Percentiles rank a stretch among this genome's conserved stretches.
phyloP scores from a whole-genome alignment of 1,284 basidiomycete species.

The Moesziomyces antarcticus region DNA sequence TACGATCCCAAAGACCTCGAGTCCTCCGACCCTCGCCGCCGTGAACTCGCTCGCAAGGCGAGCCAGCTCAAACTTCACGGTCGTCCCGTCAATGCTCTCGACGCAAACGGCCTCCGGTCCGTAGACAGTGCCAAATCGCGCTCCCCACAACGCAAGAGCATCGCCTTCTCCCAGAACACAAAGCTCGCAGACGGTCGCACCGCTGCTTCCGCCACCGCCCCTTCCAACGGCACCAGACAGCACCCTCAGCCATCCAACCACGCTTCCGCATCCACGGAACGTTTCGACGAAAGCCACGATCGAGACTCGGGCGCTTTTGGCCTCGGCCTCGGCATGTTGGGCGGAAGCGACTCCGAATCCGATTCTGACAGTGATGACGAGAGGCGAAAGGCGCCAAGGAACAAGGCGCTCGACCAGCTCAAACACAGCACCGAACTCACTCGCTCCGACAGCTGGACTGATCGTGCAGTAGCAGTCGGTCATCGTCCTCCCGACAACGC shows the following conservation, averaged over 20 bases:
- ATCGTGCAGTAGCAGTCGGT: conserved; percentile 58
- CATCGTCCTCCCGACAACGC: conserved; percentile 59
- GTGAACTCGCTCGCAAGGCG: conserved; percentile 49
- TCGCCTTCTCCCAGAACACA: conserved; percentile 45
- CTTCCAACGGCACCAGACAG: conserved; percentile 1
- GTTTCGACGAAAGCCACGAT: conserved; percentile 15
- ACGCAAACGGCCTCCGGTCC: conserved; percentile 37
- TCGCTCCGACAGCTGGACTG: conserved; percentile 51
- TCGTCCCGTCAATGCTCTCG: conserved; percentile 34
- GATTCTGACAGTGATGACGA: conserved; percentile 54
- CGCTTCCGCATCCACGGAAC: conserved; percentile 6
- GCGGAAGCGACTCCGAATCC: conserved; percentile 41
- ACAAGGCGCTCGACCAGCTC: conserved; percentile 1
- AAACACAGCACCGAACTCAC: conserved; percentile 2
- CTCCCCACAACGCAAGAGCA: conserved; percentile 29
- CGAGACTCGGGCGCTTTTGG: conserved; percentile 52
- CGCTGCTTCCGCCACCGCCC: conserved; percentile 18
- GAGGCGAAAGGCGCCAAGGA: conserved; percentile 6
- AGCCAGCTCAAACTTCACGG: conserved; percentile 46
- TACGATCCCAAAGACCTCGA: conserved; percentile 55
- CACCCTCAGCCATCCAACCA: conserved; percentile 9
- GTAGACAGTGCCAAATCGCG: conserved; percentile 4
- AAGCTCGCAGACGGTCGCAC: conserved; percentile 31
- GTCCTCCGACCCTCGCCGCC: conserved; percentile 49
- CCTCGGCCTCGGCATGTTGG: conserved; percentile 52